Evolutionary conservation across 345 rosid genomes (phyloP).

Genomic region (Linum lewisii): DNA sequence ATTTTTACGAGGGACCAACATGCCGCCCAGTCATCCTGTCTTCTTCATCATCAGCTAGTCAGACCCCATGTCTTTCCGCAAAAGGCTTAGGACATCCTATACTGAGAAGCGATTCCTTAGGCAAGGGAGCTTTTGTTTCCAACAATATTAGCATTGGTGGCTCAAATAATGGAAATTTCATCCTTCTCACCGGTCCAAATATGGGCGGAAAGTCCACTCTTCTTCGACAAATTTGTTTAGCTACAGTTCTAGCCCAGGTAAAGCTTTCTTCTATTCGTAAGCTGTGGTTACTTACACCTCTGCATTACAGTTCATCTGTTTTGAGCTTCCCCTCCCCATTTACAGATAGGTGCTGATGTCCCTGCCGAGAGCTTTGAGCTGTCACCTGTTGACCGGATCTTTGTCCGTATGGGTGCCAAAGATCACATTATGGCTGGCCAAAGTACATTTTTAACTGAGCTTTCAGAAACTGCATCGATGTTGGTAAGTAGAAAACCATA

Average conservation of each 20-base stretch:
- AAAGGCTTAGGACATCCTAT: constrained; percentile 84
- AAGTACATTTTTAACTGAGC: constrained; percentile 95
- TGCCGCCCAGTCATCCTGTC: constrained; percentile 54
- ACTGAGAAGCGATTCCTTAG: constrained; percentile 78
- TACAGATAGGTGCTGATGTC: constrained; percentile 85
- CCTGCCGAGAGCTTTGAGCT: constrained; percentile 84
- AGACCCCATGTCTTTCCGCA: constrained; percentile 55
- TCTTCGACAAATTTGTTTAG: constrained; percentile 95
- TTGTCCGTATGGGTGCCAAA: constrained; percentile 96
- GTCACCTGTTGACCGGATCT: constrained; percentile 76
- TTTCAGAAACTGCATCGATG: constrained; percentile 94
- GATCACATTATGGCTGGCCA: constrained; percentile 48
- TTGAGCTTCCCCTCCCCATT: constrained; percentile 10
- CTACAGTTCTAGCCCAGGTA: constrained; percentile 92
- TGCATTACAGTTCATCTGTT: constrained; percentile 5
- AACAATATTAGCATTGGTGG: constrained; percentile 75
- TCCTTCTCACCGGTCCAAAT: constrained; percentile 97
- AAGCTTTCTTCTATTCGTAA: constrained; percentile 8
- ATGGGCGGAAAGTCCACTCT: constrained; percentile 99
- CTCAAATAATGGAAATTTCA: constrained; percentile 51
- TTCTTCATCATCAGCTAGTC: constrained; percentile 33
- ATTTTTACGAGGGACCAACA: constrained; percentile 73
- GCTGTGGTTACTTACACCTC: constrained; percentile 4
- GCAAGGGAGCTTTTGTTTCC: constrained; percentile 82
- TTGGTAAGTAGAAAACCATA: constrained; percentile 41